Percentiles rank a stretch among this genome's conserved stretches.
Evolutionary conservation across 1,284 basidiomycete species (phyloP).

Genomic region (Serendipita sp.): DNA sequence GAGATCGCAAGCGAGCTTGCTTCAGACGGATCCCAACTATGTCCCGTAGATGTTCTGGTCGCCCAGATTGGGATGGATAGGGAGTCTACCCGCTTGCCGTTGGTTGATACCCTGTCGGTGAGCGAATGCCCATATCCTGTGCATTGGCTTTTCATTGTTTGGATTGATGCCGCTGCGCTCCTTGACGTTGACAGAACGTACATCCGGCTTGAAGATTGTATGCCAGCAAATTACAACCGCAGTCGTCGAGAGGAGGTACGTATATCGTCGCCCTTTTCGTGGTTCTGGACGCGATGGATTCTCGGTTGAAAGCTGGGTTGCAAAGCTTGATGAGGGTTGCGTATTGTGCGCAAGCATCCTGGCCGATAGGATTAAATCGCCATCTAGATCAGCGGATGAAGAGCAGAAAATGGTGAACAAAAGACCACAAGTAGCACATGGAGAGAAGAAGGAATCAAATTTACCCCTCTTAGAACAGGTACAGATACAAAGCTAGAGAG

Average conservation of each 20-base stretch:
- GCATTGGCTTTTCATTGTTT: background rate
- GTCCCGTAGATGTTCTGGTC: background rate
- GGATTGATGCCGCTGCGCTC: background rate
- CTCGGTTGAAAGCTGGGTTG: background rate
- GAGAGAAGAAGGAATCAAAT: no score
- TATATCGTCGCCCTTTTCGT: no score
- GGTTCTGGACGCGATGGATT: background rate
- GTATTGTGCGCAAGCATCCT: background rate
- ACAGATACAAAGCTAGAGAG: no score
- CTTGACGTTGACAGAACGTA: background rate
- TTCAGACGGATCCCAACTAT: background rate
- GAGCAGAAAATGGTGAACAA: no score
- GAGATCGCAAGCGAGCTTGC: background rate
- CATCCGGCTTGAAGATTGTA: background rate
- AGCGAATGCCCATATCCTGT: background rate
- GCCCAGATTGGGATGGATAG: background rate
- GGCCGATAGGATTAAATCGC: background rate
- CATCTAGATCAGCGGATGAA: background rate
- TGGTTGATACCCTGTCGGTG: background rate
- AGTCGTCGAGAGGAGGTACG: background rate
- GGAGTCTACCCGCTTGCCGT: background rate
- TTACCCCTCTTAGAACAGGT: no score
- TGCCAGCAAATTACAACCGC: background rate
- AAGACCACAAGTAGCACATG: no score
- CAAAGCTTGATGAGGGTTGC: background rate